Base-by-base conservation (phyloP, 768 basidiomycete species). In the Asterophora lycoperdoides region DNA sequence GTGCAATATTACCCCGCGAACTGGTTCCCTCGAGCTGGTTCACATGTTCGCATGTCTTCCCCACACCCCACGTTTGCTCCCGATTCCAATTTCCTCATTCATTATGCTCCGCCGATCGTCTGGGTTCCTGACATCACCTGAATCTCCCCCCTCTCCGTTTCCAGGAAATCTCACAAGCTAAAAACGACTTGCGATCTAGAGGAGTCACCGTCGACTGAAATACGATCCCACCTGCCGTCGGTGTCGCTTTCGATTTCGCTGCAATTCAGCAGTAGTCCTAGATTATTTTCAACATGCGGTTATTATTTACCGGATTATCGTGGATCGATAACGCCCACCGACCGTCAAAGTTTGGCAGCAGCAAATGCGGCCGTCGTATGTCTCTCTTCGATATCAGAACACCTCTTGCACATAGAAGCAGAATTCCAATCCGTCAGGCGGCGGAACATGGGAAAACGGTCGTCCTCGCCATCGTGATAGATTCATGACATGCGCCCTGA, bases 141-240 rank as follows among this genome's bases (percentile, higher is more conserved):
- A 26, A 34, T 44, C 50, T 36, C 51, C 56, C 38, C 48, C 41
- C 18, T 37, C 36, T 15, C 60, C 50, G 33, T 40, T 48, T 8
- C n/a, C 59, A 84, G 83, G 84, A 88, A 70, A 82, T 88, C 28
- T 60, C 66, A 33, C 63, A 68, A 55, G 73, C 74, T 18, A 76
- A 74, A 55, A 67, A 80, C 53, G 82, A 83, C 51, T 60, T 86
- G 48, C 72, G 83, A 59, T 63, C 70, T 46, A 74, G 70, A 52
- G 83, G 81, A 8, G 81, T 86, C 26, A 74, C 71, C 19, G 81
- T 86, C 46, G 84, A 86, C 59, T 78, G 63, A 61, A 3, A 23
- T 23, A 23, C 23, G 3, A 23, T 41, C 19, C 35, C 4, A 35
- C 32, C 29, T 14, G 15, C 34, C 15, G 28, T 23, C 19, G 35